phyloP scores from a whole-genome alignment of 2,329 filamentous ascomycete genomes.

The Cladosporium sp. region DNA sequence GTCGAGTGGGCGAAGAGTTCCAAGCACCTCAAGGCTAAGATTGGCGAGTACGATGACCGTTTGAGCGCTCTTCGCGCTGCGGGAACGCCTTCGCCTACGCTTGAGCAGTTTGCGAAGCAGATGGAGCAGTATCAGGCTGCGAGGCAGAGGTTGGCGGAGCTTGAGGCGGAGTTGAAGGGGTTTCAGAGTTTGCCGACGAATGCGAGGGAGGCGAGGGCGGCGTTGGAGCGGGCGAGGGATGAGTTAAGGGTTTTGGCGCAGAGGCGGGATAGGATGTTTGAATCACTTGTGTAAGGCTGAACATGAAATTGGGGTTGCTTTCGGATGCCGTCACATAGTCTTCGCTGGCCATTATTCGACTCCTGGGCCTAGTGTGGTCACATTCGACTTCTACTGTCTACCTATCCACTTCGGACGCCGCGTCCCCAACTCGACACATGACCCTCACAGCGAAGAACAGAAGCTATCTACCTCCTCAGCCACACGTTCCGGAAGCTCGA shows the following conservation, averaged over 20 bases:
- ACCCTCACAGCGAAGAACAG: slow-evolving; percentile 13
- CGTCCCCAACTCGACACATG: too few species aligned
- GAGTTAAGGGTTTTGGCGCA: slow-evolving; percentile 60
- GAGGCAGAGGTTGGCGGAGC: slow-evolving; percentile 52
- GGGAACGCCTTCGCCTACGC: slow-evolving; percentile 39
- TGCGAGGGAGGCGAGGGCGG: slow-evolving; percentile 61
- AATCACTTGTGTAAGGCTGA: slow-evolving; percentile 56
- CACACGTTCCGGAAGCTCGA: slow-evolving; percentile 59
- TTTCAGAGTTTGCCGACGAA: slow-evolving; percentile 74
- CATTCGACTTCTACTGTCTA: too few species aligned
- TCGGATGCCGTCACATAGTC: too few species aligned
- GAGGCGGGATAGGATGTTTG: slow-evolving; percentile 70
- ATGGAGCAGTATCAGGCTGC: slow-evolving; percentile 58
- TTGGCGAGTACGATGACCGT: slow-evolving; percentile 60
- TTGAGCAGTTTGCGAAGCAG: slow-evolving; percentile 56
- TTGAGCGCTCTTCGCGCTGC: slow-evolving; percentile 16
- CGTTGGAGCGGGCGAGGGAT: slow-evolving; percentile 63
- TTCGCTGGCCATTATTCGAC: too few species aligned
- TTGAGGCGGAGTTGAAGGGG: slow-evolving; percentile 59
- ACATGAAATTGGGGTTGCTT: too few species aligned
- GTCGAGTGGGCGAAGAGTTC: slow-evolving; percentile 67
- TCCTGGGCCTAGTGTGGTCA: too few species aligned
- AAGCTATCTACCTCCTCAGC: slow-evolving; percentile 44
- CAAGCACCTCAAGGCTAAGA: slow-evolving; percentile 61
- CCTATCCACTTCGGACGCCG: too few species aligned